Base-by-base conservation (phyloP, 2,329 filamentous ascomycete species). In the Sporothrix variecibatus region DNA sequence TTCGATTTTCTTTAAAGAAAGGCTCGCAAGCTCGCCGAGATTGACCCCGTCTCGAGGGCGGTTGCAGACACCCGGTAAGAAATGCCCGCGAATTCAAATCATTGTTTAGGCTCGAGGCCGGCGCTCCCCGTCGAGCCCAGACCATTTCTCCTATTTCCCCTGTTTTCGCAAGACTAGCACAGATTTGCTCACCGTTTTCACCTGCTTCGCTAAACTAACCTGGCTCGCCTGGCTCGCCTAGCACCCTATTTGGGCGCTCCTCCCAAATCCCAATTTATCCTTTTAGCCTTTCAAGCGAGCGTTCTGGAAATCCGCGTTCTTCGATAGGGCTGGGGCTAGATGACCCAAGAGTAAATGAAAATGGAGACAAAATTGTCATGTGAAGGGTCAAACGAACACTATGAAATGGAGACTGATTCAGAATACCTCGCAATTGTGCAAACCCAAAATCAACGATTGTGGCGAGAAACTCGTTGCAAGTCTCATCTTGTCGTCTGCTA, bases 311-410 rank as follows among this genome's bases (percentile, higher is more conserved):
- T 43, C 12, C 9, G n/a, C 38, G 60, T 43, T 65, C 34, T 65
- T 65, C 38, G n/a, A 43, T 43, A 65, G 60, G 60, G 60, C 60
- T 65, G 60, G 60, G 60, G 9, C 60, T 26, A 40, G 60, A 65
- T 23, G 3, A 17, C 8, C 7, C 34, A 40, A 23, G 7, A 7
- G n/a, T 34, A 12, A 38, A 9, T 64, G 15, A 23, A 20, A 62
- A 11, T 40, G 28, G 34, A 64, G 17, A 60, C n/a, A 65, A 6
- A 43, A 28, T 43, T 65, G 60, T 65, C 60, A 65, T 65, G 60
- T 65, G 60, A 65, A 43, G 38, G 40, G n/a, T n/a, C 28, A 26
- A 58, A 58, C 15, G 3, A 17, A 12, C 56, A 43, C 40, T 12
- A 43, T 12, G 40, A 43, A 43, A 43, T 31, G 56, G 28, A 58